Evolutionary conservation across 2,329 filamentous ascomycete species (phyloP).

Genomic region (Leptographium procerum): DNA sequence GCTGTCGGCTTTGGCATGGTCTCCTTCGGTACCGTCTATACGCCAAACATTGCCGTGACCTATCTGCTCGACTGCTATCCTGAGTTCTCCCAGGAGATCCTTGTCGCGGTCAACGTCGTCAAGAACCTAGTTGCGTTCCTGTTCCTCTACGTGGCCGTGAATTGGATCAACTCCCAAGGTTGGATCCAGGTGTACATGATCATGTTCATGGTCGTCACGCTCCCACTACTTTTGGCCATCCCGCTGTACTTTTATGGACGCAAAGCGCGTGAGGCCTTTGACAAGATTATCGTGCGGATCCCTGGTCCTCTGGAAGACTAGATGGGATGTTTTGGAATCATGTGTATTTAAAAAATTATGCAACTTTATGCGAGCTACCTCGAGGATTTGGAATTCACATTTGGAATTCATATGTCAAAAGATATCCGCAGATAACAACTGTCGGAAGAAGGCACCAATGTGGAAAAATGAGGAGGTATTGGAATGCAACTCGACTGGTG

Average conservation of each 20-base stretch:
- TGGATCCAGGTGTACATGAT: slow-evolving; percentile 1
- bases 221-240: neutral
- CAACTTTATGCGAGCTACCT: too few species aligned
- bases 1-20: slow-evolving; percentile 1
- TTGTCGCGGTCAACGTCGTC: slow-evolving; percentile 1
- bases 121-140: slow-evolving; percentile 3
- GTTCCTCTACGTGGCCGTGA: neutral
- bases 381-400: too few species aligned
- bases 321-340: too few species aligned
- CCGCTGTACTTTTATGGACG: neutral
- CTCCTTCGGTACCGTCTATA: neutral
- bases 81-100: neutral
- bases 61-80: slow-evolving; percentile 5
- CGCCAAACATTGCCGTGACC: slow-evolving; percentile 3
- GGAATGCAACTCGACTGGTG: too few species aligned
- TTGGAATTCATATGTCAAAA: too few species aligned
- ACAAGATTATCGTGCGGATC: neutral
- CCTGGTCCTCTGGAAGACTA: neutral
- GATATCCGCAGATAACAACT: too few species aligned
- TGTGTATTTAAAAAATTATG: too few species aligned
- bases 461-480: too few species aligned
- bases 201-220: neutral
- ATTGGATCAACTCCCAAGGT: neutral
- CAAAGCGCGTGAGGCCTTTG: neutral
- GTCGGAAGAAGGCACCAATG: too few species aligned